These are phyloP conservation scores for Phlyctochytrium arcticum DNA, from an alignment of 192 early-diverging fungal genomes.

Conservation along the genomic window DNA sequence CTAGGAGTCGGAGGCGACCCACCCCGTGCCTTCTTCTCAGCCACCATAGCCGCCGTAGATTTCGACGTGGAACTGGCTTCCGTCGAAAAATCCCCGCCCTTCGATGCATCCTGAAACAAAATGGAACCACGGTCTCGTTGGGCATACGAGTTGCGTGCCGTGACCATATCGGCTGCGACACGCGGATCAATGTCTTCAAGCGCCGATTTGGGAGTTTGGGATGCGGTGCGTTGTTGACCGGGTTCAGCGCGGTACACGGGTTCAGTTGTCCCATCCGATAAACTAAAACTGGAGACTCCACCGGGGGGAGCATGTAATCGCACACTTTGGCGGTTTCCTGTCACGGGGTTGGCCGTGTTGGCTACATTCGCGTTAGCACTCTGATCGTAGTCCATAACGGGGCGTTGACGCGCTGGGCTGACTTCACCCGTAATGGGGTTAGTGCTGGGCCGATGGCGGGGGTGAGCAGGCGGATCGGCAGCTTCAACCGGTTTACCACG, in stretches of 20 bases:
- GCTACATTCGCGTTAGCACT: conserved; percentile 1
- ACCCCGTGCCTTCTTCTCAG: background rate
- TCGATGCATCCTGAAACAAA: too few species aligned
- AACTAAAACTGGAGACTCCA: conserved; percentile 9
- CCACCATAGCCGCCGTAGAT: background rate
- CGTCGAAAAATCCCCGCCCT: background rate
- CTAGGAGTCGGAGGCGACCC: too few species aligned
- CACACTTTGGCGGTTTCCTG: conserved; percentile 9
- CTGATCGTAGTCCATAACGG: too few species aligned
- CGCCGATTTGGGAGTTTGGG: too few species aligned
- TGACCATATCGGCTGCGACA: background rate
- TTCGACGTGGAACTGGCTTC: background rate
- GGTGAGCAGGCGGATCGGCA: too few species aligned
- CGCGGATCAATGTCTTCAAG: too few species aligned
- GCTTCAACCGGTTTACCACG: too few species aligned
- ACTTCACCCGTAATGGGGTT: too few species aligned
- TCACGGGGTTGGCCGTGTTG: conserved; percentile 17
- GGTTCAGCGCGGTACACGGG: background rate
- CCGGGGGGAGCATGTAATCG: conserved; percentile 18
- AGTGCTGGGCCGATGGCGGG: too few species aligned
- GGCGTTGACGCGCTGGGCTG: too few species aligned
- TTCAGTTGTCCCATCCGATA: background rate
- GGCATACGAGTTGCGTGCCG: conserved; percentile 7
- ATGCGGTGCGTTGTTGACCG: too few species aligned
- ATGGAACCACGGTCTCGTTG: conserved; percentile 13